A percentile compares a stretch with the other conserved stretches of the same genome.
Conservation (phyloP, 129 eudicot genomes). For the Glebionis coronaria region DNA sequence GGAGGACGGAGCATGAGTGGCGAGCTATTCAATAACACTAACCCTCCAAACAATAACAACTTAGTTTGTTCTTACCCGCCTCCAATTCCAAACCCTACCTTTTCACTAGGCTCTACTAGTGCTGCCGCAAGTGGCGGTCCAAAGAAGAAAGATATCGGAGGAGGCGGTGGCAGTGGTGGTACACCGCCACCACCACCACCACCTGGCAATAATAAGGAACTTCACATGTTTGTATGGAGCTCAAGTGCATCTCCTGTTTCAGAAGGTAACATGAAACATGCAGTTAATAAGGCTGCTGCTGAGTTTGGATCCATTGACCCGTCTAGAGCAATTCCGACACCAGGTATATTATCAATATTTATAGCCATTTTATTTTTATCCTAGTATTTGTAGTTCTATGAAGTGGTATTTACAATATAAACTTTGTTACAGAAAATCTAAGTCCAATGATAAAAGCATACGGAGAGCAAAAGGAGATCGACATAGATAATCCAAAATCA, state of each 20-base stretch:
- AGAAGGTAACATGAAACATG: conserved; percentile 67
- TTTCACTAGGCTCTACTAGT: conserved; percentile 43
- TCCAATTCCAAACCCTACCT: conserved; percentile 86
- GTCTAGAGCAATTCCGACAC: conserved; percentile 70
- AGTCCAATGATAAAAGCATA: conserved; percentile 45
- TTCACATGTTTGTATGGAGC: conserved; percentile 98
- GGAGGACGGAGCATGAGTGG: conserved; percentile 85
- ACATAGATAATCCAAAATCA: conserved; percentile 44
- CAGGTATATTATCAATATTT: conserved; percentile 37
- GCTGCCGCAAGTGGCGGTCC: conserved; percentile 21
- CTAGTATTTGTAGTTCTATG: background rate
- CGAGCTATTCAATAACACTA: conserved; percentile 40
- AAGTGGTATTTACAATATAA: too few species aligned
- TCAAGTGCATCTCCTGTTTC: conserved; percentile 94
- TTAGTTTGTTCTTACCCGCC: conserved; percentile 62
- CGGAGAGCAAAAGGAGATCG: conserved; percentile 58
- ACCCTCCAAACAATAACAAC: conserved; percentile 7
- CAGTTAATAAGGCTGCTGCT: conserved; percentile 55
- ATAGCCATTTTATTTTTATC: conserved; percentile 1
- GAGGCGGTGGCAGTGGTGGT: conserved; percentile 20
- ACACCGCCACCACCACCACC: conserved; percentile 24
- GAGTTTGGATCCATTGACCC: conserved; percentile 68
- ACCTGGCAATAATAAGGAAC: conserved; percentile 50
- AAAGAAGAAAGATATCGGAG: conserved; percentile 44
- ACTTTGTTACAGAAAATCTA: conserved; percentile 35